Percentiles rank a stretch among this genome's conserved stretches.
Evolutionary conservation across 1,284 basidiomycete genomes (phyloP).

Genomic region (Marasmius fiardii): DNA sequence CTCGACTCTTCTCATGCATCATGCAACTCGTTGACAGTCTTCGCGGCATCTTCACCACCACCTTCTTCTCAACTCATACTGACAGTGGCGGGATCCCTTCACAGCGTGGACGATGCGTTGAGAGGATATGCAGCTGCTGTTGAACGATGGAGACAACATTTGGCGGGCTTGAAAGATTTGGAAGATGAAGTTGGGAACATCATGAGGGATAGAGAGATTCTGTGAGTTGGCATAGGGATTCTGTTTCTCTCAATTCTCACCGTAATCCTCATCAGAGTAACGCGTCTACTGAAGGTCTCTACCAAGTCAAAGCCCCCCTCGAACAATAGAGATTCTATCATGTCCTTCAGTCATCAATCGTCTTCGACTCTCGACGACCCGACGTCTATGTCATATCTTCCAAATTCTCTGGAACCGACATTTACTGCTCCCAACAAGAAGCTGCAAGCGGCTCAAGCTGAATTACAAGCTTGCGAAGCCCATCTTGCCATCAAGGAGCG

Average conservation of each 20-base stretch:
- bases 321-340: slow-evolving; percentile 34
- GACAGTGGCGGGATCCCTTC: slow-evolving; percentile 54
- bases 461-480: slow-evolving; percentile 74
- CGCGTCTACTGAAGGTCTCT: slow-evolving; percentile 72
- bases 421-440: slow-evolving; percentile 39
- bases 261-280: slow-evolving; percentile 45
- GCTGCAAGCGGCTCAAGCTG: slow-evolving; percentile 62
- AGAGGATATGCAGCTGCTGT: slow-evolving; percentile 54
- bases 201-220: slow-evolving; percentile 71
- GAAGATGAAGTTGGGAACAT: slow-evolving; percentile 71
- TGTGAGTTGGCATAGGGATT: slow-evolving; percentile 43
- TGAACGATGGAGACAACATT: slow-evolving; percentile 61
- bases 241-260: neutral
- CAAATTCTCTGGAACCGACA: slow-evolving; percentile 29
- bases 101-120: slow-evolving; percentile 65
- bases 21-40: slow-evolving; percentile 66
- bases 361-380: slow-evolving; percentile 27
- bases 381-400: slow-evolving; percentile 23
- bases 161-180: slow-evolving; percentile 55
- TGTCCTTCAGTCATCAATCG: slow-evolving; percentile 24
- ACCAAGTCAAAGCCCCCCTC: slow-evolving; percentile 35
- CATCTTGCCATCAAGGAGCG: slow-evolving; percentile 66
- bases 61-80: slow-evolving; percentile 55
- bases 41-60: slow-evolving; percentile 62
- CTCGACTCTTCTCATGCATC: slow-evolving; percentile 60